Percentiles rank a stretch among this genome's conserved stretches.
Evolutionary conservation across 768 basidiomycete species (phyloP).

Genomic region (Amanita rimosa): DNA sequence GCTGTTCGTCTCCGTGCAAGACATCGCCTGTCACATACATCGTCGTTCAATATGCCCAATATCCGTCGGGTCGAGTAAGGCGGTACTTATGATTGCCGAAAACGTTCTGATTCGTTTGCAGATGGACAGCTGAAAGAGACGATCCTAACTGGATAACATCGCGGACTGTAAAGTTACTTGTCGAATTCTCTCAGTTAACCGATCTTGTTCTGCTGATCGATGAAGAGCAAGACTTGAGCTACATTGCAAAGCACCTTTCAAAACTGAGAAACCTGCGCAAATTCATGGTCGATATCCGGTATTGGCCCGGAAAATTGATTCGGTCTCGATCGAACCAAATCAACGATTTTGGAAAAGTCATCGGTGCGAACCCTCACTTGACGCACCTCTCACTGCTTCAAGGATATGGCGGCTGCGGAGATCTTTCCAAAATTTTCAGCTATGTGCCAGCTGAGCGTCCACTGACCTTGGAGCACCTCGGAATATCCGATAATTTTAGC

Average conservation of each 20-base stretch:
- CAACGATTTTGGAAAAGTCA: background rate
- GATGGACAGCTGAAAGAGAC: constrained; percentile 1
- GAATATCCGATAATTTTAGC: background rate
- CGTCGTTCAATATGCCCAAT: background rate
- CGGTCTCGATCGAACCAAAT: background rate
- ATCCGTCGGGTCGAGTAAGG: constrained; percentile 1
- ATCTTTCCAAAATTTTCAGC: background rate
- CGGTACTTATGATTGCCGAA: no score
- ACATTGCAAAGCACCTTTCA: background rate
- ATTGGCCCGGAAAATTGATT: background rate
- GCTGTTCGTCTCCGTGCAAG: background rate
- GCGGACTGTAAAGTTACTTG: background rate
- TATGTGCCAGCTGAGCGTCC: background rate
- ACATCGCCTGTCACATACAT: background rate
- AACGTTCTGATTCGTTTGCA: background rate
- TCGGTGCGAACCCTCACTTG: background rate
- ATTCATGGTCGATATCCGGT: background rate
- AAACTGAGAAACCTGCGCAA: background rate
- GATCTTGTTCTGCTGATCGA: background rate
- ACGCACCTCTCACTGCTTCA: constrained; percentile 1
- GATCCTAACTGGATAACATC: constrained; percentile 3
- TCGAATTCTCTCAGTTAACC: background rate
- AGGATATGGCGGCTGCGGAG: background rate
- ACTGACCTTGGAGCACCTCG: background rate
- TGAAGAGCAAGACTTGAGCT: background rate